Evolutionary conservation across 2,329 filamentous ascomycete species (phyloP).

Genomic region (Aspergillus fructus): DNA sequence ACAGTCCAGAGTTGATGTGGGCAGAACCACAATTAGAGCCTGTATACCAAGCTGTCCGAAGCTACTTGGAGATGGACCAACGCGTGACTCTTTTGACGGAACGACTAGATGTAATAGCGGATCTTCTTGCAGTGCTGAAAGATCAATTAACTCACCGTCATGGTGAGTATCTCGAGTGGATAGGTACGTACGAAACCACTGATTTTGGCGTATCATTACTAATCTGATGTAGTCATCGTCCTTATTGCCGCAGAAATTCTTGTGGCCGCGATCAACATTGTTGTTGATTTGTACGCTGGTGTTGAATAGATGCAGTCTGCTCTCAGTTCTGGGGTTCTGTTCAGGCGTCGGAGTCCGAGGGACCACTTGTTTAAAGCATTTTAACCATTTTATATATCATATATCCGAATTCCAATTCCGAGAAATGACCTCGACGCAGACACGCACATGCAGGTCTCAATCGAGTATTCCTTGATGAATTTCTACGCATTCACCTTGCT

Average conservation of each 20-base stretch:
- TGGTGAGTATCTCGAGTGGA: conserved; percentile 86
- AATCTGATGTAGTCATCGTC: conserved; percentile 68
- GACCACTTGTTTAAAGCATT: not conserved
- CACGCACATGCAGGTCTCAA: not conserved
- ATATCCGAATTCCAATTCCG: not conserved
- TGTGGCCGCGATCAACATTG: conserved; percentile 88
- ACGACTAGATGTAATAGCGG: conserved; percentile 86
- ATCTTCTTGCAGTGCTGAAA: conserved; percentile 87
- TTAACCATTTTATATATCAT: not conserved
- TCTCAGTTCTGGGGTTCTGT: not conserved
- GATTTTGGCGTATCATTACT: conserved; percentile 10
- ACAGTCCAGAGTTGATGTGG: conserved; percentile 98
- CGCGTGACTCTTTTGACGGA: conserved; percentile 86
- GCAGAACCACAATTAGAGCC: conserved; percentile 95
- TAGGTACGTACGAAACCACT: conserved; percentile 60
- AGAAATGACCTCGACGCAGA: not conserved
- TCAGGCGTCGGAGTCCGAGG: not conserved
- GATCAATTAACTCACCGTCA: conserved; percentile 94
- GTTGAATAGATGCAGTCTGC: conserved; percentile 46
- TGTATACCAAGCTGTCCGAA: conserved; percentile 91
- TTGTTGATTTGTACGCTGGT: conserved; percentile 84
- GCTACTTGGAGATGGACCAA: conserved; percentile 98
- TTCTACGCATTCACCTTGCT: not conserved
- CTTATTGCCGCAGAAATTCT: conserved; percentile 94
- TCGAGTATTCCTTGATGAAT: not conserved